These are phyloP conservation scores for Mucor indicus DNA, from an alignment of 371 early-diverging fungal genomes.

Conservation along the genomic window DNA sequence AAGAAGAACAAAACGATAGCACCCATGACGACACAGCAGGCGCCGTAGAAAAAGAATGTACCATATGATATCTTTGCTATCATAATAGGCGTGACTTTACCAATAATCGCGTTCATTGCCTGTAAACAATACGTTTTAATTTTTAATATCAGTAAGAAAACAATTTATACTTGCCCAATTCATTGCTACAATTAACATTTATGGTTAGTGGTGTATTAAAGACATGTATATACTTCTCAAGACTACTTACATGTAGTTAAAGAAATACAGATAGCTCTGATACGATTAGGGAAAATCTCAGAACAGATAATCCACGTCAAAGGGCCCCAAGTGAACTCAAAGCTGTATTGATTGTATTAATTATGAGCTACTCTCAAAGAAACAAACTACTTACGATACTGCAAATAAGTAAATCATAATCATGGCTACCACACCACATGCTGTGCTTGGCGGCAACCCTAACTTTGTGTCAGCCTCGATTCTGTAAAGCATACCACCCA, in stretches of 20 bases:
- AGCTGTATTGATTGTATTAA: no score
- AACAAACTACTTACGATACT: constrained; percentile 14
- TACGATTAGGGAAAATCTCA: constrained; percentile 73
- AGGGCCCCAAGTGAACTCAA: constrained; percentile 78
- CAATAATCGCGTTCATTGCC: constrained; percentile 40
- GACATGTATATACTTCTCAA: no score
- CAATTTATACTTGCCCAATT: neutral
- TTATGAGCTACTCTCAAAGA: neutral
- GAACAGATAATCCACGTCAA: constrained; percentile 85
- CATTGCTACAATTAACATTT: constrained; percentile 1
- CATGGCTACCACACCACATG: constrained; percentile 16
- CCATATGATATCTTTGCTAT: constrained; percentile 59
- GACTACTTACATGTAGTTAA: constrained; percentile 77
- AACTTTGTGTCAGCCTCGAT: no score
- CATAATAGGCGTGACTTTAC: constrained; percentile 56
- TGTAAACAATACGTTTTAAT: no score
- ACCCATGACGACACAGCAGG: constrained; percentile 1
- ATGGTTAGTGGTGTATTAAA: no score
- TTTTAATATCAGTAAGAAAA: neutral
- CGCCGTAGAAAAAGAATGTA: constrained; percentile 59
- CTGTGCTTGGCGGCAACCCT: neutral
- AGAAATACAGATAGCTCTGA: constrained; percentile 74
- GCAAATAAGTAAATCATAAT: constrained; percentile 25
- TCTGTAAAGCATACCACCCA: no score
- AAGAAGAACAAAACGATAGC: constrained; percentile 43